phyloP scores from a whole-genome alignment of 805 yeast genomes.

The Scheffersomyces lignosus region DNA sequence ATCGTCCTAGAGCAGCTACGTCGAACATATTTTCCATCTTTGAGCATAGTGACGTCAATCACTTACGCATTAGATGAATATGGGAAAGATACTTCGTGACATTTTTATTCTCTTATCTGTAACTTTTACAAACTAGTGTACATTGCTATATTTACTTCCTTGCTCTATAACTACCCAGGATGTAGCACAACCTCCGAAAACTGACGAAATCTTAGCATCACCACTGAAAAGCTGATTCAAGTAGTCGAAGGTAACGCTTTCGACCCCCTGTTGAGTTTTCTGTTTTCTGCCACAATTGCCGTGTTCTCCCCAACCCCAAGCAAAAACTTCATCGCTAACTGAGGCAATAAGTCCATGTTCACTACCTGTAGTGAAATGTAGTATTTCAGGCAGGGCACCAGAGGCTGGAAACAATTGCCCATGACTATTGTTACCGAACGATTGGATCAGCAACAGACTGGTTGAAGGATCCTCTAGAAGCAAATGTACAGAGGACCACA shows the following conservation, averaged over 20 bases:
- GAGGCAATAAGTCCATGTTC: slow-evolving; percentile 71
- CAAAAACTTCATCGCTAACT: slow-evolving; percentile 38
- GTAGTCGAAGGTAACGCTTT: slow-evolving; percentile 35
- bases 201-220: slow-evolving; percentile 18
- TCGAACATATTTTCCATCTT: slow-evolving; percentile 82
- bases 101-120: slow-evolving; percentile 26
- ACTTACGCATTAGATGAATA: slow-evolving; percentile 58
- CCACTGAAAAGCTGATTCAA: slow-evolving; percentile 34
- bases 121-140: background rate
- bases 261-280: slow-evolving; percentile 7
- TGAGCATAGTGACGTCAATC: slow-evolving; percentile 27
- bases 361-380: slow-evolving; percentile 69
- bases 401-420: slow-evolving; percentile 56
- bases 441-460: slow-evolving; percentile 23
- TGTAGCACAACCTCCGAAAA: slow-evolving; percentile 69
- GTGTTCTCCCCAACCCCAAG: slow-evolving; percentile 99
- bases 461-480: slow-evolving; percentile 9
- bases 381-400: too few species aligned
- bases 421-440: slow-evolving; percentile 77
- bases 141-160: too few species aligned
- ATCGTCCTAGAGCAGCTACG: slow-evolving; percentile 63
- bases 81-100: slow-evolving; percentile 78
- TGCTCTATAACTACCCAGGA: slow-evolving; percentile 50
- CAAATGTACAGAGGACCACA: slow-evolving; percentile 83
- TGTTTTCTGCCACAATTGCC: slow-evolving; percentile 77